Evolutionary conservation across 176 grass and related monocot species (phyloP).

Genomic region (Chrysopogon serrulatus): DNA sequence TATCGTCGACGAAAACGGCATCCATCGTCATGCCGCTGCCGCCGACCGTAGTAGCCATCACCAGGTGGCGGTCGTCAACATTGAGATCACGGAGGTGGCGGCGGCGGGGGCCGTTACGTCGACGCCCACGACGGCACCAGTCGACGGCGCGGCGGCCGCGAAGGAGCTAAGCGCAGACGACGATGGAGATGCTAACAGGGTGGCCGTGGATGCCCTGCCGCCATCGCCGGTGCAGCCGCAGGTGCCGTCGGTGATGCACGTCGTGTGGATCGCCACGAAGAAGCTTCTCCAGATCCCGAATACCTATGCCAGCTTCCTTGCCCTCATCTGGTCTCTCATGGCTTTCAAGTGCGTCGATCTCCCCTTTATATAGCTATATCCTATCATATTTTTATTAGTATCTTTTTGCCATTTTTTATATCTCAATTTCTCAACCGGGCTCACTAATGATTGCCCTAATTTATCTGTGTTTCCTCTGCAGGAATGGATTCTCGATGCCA

Average conservation of each 20-base stretch:
- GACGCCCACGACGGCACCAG: background rate
- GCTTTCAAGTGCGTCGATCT: slow-evolving; percentile 60
- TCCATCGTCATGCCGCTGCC: too few relatives aligned
- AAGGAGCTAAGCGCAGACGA: background rate
- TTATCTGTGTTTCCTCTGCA: background rate
- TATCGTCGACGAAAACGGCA: background rate
- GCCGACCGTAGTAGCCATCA: background rate
- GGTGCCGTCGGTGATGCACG: slow-evolving; percentile 22
- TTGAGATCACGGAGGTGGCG: slow-evolving; percentile 34
- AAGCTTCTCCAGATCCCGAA: slow-evolving; percentile 71
- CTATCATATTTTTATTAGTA: background rate
- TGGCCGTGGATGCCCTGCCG: background rate
- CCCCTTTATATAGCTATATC: background rate
- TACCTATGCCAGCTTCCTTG: slow-evolving; percentile 79
- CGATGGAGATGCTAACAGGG: background rate
- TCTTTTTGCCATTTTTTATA: background rate
- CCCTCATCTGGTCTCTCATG: slow-evolving; percentile 70
- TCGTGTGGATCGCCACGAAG: slow-evolving; percentile 50
- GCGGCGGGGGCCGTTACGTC: background rate
- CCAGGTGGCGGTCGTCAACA: slow-evolving; percentile 35
- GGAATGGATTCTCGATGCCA: slow-evolving; percentile 63
- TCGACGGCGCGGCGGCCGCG: background rate
- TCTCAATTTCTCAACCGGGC: background rate
- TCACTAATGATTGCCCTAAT: background rate
- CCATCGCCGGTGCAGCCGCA: background rate